Base-by-base conservation (phyloP, 192 early-diverging fungal species). In the Coemansia erecta region DNA sequence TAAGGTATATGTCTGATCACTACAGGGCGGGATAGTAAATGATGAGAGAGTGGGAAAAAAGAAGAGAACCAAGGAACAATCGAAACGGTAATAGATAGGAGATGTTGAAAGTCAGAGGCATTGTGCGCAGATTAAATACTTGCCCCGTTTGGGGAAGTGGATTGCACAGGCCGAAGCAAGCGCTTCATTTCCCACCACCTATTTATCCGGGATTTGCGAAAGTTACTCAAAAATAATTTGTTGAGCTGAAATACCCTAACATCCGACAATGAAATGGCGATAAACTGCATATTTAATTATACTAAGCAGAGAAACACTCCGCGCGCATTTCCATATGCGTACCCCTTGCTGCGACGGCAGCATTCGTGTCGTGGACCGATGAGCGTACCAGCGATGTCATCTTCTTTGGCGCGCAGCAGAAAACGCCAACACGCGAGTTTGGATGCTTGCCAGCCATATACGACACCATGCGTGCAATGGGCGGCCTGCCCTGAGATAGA, bases 291-390 rank as follows among this genome's bases (percentile, higher is more conserved):
- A 13, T 18, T 21, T 24, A 8, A 22, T 58, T 7, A 1, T 13
- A 9, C 26, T 26, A 78, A 64, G 62, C 65, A 4, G 75, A 71
- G 44, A 78, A 78, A 40, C 75, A 78, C 40, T 78, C 75, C 14
- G 75, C 53, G 28, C 66, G 75, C 75, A 78, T 78, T 41, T 70
- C 69, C 61, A 78, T 71, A 22, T 63, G 59, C 1, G 75, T 78
- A 21, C 75, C 75, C 50, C 67, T 65, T 50, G 68, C 68, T 4
- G 75, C 64, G 37, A 78, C 65, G 0, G 75, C 75, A 12, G 75
- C 75, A 22, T 78, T 78, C 5, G 69, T 61, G 53, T 72, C 59
- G 55, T 78, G 75, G 17, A 68, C 75, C 0, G 75, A 51, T 14
- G 75, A 61, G 49, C 75, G 69, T 47, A 78, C 75, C 28, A 62